Percentiles rank a stretch among this genome's conserved stretches.
phyloP scores from a whole-genome alignment of 306 rosid species.

The Crataegus laevigata region DNA sequence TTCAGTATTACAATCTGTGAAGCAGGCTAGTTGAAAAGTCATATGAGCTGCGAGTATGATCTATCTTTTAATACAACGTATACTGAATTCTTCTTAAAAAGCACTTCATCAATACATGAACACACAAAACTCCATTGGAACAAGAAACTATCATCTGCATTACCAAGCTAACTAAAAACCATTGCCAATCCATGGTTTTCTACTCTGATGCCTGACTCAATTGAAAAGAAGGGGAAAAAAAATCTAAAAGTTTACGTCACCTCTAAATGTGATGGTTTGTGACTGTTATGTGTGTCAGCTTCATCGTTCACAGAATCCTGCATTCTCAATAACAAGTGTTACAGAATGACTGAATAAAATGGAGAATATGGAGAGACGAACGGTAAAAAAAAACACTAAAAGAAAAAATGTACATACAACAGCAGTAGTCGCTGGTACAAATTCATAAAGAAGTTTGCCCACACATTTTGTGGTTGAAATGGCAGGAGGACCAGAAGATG shows the following conservation, averaged over 20 bases:
- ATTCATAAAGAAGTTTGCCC: conserved; percentile 46
- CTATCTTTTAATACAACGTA: background rate
- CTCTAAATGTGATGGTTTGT: conserved; percentile 46
- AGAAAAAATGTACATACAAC: conserved; percentile 23
- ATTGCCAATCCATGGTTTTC: background rate
- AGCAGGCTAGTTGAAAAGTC: background rate
- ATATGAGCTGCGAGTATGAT: background rate
- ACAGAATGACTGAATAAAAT: conserved; percentile 10
- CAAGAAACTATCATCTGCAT: conserved; percentile 6
- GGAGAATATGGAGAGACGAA: background rate
- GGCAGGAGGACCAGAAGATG: conserved; percentile 65
- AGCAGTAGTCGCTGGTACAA: conserved; percentile 33
- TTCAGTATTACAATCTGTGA: conserved; percentile 14
- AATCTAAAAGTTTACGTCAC: conserved; percentile 29
- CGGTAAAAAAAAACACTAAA: conserved; percentile 6
- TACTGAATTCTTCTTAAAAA: background rate
- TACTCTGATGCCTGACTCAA: background rate
- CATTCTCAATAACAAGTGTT: conserved; percentile 11
- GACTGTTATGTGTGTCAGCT: conserved; percentile 25
- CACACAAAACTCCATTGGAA: background rate
- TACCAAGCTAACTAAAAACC: background rate
- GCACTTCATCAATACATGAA: background rate
- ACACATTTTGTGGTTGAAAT: conserved; percentile 42
- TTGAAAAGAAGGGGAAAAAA: background rate
- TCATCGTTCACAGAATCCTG: conserved; percentile 50